A percentile compares a stretch with the other conserved stretches of the same genome.
Evolutionary conservation across 2,329 filamentous ascomycete species (phyloP).

Genomic region (Lachnellula cervina): DNA sequence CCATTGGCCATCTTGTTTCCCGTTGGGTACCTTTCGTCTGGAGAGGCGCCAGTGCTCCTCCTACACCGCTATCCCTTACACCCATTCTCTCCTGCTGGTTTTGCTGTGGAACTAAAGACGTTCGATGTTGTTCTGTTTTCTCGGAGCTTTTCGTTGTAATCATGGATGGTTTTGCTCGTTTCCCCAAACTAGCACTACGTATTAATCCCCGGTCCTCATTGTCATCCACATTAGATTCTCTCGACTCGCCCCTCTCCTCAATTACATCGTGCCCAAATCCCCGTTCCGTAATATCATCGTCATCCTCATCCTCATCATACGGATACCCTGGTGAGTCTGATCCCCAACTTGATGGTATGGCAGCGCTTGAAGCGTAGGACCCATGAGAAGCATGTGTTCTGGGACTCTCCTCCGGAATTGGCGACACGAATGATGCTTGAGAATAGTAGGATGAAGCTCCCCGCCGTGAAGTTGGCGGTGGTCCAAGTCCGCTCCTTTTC

Average conservation of each 20-base stretch:
- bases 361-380: conserved; percentile 68
- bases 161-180: conserved; percentile 53
- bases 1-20: conserved; percentile 13
- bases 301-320: conserved; percentile 31
- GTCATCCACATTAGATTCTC: conserved; percentile 26
- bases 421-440: conserved; percentile 62
- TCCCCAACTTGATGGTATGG: conserved; percentile 65
- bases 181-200: conserved; percentile 57
- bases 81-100: conserved; percentile 23
- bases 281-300: conserved; percentile 20
- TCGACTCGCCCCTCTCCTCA: conserved; percentile 26
- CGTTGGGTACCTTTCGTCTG: conserved; percentile 8
- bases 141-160: conserved; percentile 41
- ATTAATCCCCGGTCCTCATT: conserved; percentile 52
- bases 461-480: conserved; percentile 55
- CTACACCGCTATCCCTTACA: conserved; percentile 3
- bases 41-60: conserved; percentile 1
- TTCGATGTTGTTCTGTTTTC: conserved; percentile 11
- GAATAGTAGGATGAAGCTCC: conserved; percentile 63
- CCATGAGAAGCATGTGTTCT: conserved; percentile 48
- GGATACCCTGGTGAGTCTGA: conserved; percentile 37
- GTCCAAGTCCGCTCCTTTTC: conserved; percentile 51
- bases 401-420: conserved; percentile 68
- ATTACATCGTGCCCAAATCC: conserved; percentile 17
- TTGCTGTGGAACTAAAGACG: conserved; percentile 32